Conservation (phyloP, 805 yeast species). For the Lipomyces sp. region DNA sequence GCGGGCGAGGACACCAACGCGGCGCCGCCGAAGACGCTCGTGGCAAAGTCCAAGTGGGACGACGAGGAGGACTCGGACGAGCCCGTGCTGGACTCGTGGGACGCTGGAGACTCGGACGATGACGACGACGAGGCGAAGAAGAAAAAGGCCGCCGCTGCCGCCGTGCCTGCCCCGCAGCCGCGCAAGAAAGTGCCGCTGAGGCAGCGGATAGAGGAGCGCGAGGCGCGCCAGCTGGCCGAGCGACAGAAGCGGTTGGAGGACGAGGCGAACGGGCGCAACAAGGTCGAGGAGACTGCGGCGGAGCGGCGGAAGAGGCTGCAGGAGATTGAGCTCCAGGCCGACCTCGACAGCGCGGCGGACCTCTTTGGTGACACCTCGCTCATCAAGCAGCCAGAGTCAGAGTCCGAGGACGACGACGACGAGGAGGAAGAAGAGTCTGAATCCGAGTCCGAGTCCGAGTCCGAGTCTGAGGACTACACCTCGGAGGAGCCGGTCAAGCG, state of each 20-base stretch:
- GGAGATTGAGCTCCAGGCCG: conserved; percentile 77
- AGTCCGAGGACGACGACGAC: conserved; percentile 43
- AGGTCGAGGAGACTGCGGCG: conserved; percentile 55
- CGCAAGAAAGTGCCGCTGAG: conserved; percentile 34
- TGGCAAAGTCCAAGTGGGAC: conserved; percentile 73
- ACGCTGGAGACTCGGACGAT: conserved; percentile 67
- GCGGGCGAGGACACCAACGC: conserved; percentile 50
- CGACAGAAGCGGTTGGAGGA: conserved; percentile 28
- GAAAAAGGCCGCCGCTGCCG: not conserved
- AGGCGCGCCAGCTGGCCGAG: conserved; percentile 39
- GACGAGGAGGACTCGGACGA: conserved; percentile 74
- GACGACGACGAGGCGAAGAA: conserved; percentile 51
- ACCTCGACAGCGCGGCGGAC: conserved; percentile 89
- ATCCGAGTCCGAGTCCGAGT: conserved; percentile 14
- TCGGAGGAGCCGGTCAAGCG: not conserved
- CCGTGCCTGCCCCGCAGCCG: conserved; percentile 8
- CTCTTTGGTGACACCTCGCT: conserved; percentile 63
- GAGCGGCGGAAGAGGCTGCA: conserved; percentile 67
- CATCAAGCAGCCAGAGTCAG: no score
- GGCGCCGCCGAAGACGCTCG: conserved; percentile 53
- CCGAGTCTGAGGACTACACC: not conserved
- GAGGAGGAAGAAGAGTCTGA: conserved; percentile 45
- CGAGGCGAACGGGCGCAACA: conserved; percentile 4
- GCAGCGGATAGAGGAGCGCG: conserved; percentile 45
- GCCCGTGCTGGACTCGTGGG: conserved; percentile 86